phyloP scores from a whole-genome alignment of 75 land plant species.

The Picea sitchensis region DNA sequence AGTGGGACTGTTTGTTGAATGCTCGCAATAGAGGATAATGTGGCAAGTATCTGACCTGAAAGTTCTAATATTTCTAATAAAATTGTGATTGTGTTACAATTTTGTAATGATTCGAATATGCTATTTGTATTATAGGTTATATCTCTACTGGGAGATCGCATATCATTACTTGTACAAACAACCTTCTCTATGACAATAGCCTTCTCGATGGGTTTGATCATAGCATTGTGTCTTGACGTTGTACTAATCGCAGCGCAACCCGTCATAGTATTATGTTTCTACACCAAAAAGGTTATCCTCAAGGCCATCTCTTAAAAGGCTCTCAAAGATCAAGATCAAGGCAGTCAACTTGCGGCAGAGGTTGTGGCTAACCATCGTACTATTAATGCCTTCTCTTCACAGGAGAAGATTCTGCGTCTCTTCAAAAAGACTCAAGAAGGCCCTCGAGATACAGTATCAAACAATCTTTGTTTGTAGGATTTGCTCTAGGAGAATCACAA shows the following conservation, averaged over 20 bases:
- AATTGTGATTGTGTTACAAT: background rate
- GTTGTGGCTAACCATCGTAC: constrained; percentile 78
- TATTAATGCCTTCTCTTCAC: constrained; percentile 75
- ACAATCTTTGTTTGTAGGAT: constrained; percentile 64
- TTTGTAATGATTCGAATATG: background rate
- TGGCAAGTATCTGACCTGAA: constrained; percentile 23
- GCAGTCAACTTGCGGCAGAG: constrained; percentile 72
- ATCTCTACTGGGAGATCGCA: constrained; percentile 69
- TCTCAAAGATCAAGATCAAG: constrained; percentile 51
- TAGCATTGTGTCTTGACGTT: constrained; percentile 77
- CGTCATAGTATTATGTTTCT: constrained; percentile 56
- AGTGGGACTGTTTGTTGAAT: constrained; percentile 64
- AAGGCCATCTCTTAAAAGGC: constrained; percentile 52
- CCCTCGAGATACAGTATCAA: constrained; percentile 34
- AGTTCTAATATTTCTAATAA: background rate
- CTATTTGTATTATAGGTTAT: constrained; percentile 36
- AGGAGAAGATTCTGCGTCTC: constrained; percentile 45
- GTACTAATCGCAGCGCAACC: constrained; percentile 87
- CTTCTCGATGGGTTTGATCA: constrained; percentile 55
- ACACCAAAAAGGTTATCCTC: constrained; percentile 47
- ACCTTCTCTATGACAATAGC: constrained; percentile 53
- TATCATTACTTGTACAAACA: constrained; percentile 67
- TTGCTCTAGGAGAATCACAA: constrained; percentile 54
- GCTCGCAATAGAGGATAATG: constrained; percentile 62
- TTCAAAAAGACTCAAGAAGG: constrained; percentile 43